Conservation (phyloP, 2,329 filamentous ascomycete species). For the Colletotrichum gloeosporioides region DNA sequence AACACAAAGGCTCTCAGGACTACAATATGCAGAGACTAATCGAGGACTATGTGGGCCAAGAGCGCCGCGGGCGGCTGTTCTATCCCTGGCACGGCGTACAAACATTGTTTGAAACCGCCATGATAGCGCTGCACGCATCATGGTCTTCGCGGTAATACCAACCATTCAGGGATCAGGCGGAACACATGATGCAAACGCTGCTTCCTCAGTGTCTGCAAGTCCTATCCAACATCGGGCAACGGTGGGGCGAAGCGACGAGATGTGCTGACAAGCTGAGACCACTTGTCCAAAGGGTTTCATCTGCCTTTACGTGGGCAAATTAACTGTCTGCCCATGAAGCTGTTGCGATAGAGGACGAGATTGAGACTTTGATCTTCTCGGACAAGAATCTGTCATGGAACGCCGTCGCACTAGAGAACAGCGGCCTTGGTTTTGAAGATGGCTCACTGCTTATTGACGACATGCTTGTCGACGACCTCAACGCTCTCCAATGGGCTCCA, state of each 20-base stretch:
- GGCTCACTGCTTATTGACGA: background rate
- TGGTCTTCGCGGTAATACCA: background rate
- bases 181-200: background rate
- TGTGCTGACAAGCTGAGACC: background rate
- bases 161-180: fast-evolving
- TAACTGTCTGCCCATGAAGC: background rate
- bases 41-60: background rate
- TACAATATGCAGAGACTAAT: background rate
- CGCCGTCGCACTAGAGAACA: background rate
- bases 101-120: background rate
- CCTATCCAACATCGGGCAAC: background rate
- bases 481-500: background rate
- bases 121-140: background rate
- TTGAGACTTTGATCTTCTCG: background rate
- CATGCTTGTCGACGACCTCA: background rate
- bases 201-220: background rate
- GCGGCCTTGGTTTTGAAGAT: background rate
- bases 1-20: too few species aligned
- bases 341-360: background rate
- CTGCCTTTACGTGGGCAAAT: background rate
- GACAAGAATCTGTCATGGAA: background rate
- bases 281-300: background rate
- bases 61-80: background rate
- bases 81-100: background rate
- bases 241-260: background rate